phyloP scores from a whole-genome alignment of 2,329 filamentous ascomycete species.

The Xylaria sp. region DNA sequence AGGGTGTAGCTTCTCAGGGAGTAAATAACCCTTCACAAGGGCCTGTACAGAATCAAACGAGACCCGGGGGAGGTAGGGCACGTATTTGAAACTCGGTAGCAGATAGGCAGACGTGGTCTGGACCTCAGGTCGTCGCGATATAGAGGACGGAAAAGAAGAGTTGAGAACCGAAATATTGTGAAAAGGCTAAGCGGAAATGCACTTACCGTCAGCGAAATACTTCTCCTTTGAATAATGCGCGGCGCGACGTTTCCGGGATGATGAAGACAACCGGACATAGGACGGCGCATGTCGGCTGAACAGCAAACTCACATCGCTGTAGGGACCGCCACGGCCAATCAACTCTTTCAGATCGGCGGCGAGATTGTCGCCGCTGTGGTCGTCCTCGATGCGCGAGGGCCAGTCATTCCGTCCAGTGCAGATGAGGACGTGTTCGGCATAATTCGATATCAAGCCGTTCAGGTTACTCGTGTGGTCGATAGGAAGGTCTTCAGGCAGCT shows the following conservation, averaged over 20 bases:
- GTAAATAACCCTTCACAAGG: conserved; percentile 60
- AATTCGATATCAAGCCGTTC: conserved; percentile 70
- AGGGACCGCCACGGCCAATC: conserved; percentile 60
- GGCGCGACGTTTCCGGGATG: background rate
- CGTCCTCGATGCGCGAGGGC: conserved; percentile 79
- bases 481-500: conserved; percentile 59
- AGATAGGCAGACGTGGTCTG: conserved; percentile 65
- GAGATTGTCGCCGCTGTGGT: conserved; percentile 60
- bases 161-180: conserved; percentile 75
- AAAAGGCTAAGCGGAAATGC: conserved; percentile 57
- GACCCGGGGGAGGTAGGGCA: conserved; percentile 63
- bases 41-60: conserved; percentile 51
- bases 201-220: conserved; percentile 32
- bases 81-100: conserved; percentile 76
- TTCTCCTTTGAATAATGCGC: conserved; percentile 4
- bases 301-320: conserved; percentile 53
- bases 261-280: conserved; percentile 23
- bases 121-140: conserved; percentile 40
- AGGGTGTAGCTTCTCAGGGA: conserved; percentile 57
- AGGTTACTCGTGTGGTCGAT: conserved; percentile 69
- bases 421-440: conserved; percentile 76
- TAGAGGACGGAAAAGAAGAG: conserved; percentile 63
- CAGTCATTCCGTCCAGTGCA: conserved; percentile 78
- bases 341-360: conserved; percentile 67
- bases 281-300: background rate